Percentiles rank a stretch among this genome's conserved stretches.
These are phyloP conservation scores for Arthrinium puccinioides DNA, from an alignment of 2,329 filamentous ascomycete species.

Conservation along the genomic window DNA sequence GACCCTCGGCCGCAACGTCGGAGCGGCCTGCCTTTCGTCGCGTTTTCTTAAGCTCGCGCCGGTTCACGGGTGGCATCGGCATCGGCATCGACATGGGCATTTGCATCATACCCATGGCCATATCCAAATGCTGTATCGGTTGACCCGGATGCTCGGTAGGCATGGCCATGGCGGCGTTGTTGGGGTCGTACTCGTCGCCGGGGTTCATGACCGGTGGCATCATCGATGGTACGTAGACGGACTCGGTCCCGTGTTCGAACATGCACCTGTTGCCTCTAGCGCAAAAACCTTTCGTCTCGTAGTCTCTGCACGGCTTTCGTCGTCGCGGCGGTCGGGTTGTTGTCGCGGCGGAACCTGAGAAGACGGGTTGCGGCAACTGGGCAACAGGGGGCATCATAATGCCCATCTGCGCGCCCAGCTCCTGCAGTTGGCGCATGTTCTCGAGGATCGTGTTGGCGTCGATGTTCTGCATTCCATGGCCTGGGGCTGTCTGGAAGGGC, in stretches of 20 bases:
- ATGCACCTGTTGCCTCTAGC: constrained; percentile 58
- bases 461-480: constrained; percentile 36
- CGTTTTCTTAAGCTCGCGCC: constrained; percentile 26
- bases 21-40: constrained; percentile 37
- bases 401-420: constrained; percentile 43
- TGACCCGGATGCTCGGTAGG: constrained; percentile 3
- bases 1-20: constrained; percentile 57
- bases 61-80: constrained; percentile 13
- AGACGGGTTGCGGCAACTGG: constrained; percentile 24
- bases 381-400: constrained; percentile 35
- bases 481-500: constrained; percentile 15
- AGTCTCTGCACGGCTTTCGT: constrained; percentile 57
- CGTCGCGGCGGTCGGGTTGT: constrained; percentile 22
- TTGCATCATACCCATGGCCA: neutral
- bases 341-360: constrained; percentile 13
- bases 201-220: constrained; percentile 14
- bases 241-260: constrained; percentile 60
- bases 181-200: constrained; percentile 52
- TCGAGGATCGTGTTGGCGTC: constrained; percentile 56
- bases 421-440: constrained; percentile 54
- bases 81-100: constrained; percentile 7
- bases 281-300: constrained; percentile 67
- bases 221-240: constrained; percentile 28
- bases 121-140: constrained; percentile 9
- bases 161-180: constrained; percentile 33